Conservation (phyloP, 208 protist genomes). For the Crithidia expoeki region DNA sequence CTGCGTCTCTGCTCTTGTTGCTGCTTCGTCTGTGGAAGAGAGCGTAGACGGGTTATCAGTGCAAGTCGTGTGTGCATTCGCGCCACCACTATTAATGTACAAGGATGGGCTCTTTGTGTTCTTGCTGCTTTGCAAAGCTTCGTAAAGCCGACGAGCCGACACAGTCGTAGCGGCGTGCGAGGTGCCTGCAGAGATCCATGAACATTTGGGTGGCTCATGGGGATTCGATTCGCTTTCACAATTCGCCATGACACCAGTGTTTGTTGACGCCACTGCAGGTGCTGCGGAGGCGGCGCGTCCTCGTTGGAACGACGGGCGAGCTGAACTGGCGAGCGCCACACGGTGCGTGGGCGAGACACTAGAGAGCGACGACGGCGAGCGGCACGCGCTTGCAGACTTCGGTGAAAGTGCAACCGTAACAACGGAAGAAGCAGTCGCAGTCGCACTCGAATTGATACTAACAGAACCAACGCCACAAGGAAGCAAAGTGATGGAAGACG, state of each 20-base stretch:
- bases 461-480: not conserved
- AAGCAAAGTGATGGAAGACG: not conserved
- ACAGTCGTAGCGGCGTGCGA: not conserved
- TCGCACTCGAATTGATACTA: too few relatives aligned
- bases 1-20: too few relatives aligned
- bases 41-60: too few relatives aligned
- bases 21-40: too few relatives aligned
- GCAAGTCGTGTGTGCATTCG: not conserved
- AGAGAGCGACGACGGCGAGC: not conserved
- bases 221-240: not conserved
- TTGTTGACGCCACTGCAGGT: not conserved
- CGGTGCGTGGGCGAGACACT: not conserved
- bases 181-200: not conserved
- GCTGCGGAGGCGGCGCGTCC: not conserved
- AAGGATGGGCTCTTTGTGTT: not conserved
- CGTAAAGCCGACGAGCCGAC: conserved; percentile 10
- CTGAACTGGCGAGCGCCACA: not conserved
- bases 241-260: not conserved
- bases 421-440: not conserved
- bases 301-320: not conserved
- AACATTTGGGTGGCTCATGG: not conserved
- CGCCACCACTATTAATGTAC: not conserved
- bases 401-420: not conserved
- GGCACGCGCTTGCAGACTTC: not conserved
- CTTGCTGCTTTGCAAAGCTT: conserved; percentile 10